Evolutionary conservation across 768 basidiomycete species (phyloP).

Genomic region (Royoungia palumana): DNA sequence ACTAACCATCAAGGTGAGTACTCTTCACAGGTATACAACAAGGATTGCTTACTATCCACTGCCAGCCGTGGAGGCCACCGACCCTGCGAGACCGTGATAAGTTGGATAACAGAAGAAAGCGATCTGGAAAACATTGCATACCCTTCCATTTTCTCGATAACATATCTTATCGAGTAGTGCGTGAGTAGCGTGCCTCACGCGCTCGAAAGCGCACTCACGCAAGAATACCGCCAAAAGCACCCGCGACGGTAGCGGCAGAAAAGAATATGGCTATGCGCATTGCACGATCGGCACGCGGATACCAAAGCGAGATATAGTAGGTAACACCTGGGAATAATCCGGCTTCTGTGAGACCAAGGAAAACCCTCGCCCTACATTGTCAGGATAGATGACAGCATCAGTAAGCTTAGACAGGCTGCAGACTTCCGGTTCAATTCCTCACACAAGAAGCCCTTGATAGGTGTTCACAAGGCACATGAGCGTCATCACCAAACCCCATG

Average conservation of each 20-base stretch:
- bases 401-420: not conserved
- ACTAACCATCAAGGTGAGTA: conserved; percentile 20
- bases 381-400: not conserved
- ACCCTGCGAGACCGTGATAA: conserved; percentile 12
- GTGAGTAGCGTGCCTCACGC: not conserved
- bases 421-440: conserved; percentile 5
- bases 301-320: conserved; percentile 56
- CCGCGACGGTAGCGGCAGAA: conserved; percentile 56
- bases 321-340: conserved; percentile 43
- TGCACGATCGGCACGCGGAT: conserved; percentile 56
- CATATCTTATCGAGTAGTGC: conserved; percentile 28
- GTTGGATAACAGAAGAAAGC: not conserved
- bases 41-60: conserved; percentile 33
- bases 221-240: conserved; percentile 46
- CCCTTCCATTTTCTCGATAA: conserved; percentile 33
- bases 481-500: conserved; percentile 39
- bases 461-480: conserved; percentile 38
- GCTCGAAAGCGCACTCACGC: conserved; percentile 33
- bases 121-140: conserved; percentile 21
- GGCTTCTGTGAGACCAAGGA: conserved; percentile 48
- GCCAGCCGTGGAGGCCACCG: conserved; percentile 34
- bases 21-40: not conserved
- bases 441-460: conserved; percentile 31
- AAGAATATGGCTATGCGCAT: conserved; percentile 62
- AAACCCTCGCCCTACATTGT: conserved; percentile 33